Base-by-base conservation (phyloP, 495 filamentous ascomycete species). In the Neurospora pannonica region DNA sequence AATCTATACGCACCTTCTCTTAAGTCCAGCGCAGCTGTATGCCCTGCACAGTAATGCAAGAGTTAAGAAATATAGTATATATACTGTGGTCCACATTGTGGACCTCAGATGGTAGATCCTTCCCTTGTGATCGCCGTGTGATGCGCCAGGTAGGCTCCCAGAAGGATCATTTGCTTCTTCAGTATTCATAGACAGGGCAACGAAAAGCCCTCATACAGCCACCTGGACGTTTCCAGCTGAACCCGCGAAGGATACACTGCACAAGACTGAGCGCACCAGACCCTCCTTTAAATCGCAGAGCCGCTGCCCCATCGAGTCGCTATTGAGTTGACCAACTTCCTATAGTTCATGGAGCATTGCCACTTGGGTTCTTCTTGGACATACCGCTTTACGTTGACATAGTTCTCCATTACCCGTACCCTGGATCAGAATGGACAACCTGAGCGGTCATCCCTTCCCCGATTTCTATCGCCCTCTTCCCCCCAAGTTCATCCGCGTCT, bases 401-500 rank as follows among this genome's bases (percentile, higher is more conserved):
- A 17, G 40, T 19, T 43, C 17, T 19, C 40, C 6, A 43, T 17
- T 19, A 43, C 40, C 17, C 17, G 5, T 43, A 8, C 40, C 17
- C 40, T 43, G 40, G 17, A 43, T 43, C 17, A 19, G 17, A 5
- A 43, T 19, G 13, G 46, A 34, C 28, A 19, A 69, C 42, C 46
- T 4, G 70, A 72, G 21, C 74, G 24, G 2, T 48, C 46, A 15
- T 43, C 70, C 40, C 37, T 72, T 67, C 71, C 74, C 39, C 2
- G 4, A 24, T 21, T 75, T 70, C 70, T 77, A 74, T 36, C 71
- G 67, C 38, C 54, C 71, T 36, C 72, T 76, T 17, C 36, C 38
- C 13, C 75, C 67, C 0, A 71, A 38, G 5, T 42, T 70, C 62
- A 74, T 71, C 38, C 72, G 75, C n/a, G 73, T 77, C 71, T 73